These are phyloP conservation scores for Parsonsia alboflavescens DNA, from an alignment of 257 asterid genomes.

Conservation along the genomic window DNA sequence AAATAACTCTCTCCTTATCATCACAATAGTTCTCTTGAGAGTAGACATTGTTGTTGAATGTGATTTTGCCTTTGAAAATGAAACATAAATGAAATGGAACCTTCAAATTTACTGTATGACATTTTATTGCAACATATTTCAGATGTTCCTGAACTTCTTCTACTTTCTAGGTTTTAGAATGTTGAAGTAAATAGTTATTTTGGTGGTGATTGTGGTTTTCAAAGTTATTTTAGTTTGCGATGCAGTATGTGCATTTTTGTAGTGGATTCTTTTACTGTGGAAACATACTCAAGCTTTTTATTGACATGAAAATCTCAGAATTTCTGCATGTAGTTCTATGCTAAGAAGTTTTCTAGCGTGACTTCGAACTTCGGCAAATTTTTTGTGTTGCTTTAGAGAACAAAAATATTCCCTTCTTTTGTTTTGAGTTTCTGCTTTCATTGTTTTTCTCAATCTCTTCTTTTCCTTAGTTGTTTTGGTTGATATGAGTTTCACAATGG, in stretches of 20 bases:
- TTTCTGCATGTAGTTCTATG: not conserved
- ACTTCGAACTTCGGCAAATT: not conserved
- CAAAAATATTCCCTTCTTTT: not conserved
- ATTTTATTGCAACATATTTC: not conserved
- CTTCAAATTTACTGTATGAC: not conserved
- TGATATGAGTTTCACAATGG: conserved; percentile 25
- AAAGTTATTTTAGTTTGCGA: not conserved
- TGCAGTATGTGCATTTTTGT: not conserved
- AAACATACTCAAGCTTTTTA: not conserved
- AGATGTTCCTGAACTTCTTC: no score
- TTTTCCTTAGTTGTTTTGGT: conserved; percentile 15
- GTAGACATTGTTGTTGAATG: not conserved
- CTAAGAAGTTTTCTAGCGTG: not conserved
- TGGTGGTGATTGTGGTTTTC: not conserved
- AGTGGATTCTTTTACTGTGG: not conserved
- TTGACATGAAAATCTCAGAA: not conserved
- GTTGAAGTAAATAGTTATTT: not conserved
- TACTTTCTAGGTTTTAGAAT: not conserved
- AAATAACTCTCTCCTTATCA: not conserved
- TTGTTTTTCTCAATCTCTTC: conserved; percentile 10
- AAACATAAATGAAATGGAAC: not conserved
- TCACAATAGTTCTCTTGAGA: not conserved
- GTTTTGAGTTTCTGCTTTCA: not conserved
- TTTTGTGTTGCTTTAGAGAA: not conserved
- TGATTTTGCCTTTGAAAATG: not conserved